Evolutionary conservation across 805 yeast genomes (phyloP).

Genomic region (Ogataea trehaloabstinens): DNA sequence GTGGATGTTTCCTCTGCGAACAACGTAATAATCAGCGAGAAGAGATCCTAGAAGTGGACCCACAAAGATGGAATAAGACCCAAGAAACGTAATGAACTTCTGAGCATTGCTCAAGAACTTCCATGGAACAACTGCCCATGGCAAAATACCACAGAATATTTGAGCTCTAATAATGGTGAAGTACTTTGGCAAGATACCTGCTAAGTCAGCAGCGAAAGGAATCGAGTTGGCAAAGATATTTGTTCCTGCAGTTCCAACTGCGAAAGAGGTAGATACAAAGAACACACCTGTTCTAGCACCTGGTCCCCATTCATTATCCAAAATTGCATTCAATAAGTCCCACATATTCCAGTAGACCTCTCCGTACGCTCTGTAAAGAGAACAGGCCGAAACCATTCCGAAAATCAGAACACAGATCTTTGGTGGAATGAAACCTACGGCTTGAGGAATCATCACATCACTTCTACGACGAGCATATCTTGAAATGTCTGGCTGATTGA

Average conservation of each 20-base stretch:
- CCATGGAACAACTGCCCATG: conserved; percentile 25
- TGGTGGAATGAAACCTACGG: conserved; percentile 18
- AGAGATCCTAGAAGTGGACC: conserved; percentile 19
- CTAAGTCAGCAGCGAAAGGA: conserved; percentile 25
- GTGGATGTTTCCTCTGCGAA: conserved; percentile 17
- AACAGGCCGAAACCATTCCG: conserved; percentile 18
- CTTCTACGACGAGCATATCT: conserved; percentile 19
- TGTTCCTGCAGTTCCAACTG: conserved; percentile 28
- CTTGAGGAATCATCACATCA: conserved; percentile 14
- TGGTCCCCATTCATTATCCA: conserved; percentile 26
- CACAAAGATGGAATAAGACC: conserved; percentile 20
- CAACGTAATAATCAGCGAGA: conserved; percentile 18
- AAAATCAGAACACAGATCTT: conserved; percentile 14
- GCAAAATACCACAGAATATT: conserved; percentile 15
- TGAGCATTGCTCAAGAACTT: conserved; percentile 17
- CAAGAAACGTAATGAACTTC: conserved; percentile 20
- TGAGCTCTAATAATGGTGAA: conserved; percentile 25
- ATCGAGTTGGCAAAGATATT: conserved; percentile 27
- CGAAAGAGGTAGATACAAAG: conserved; percentile 18
- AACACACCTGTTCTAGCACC: conserved; percentile 28
- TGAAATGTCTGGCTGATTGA: conserved; percentile 26
- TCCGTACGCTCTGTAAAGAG: conserved; percentile 17
- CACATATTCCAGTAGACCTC: conserved; percentile 30
- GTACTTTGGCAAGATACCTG: conserved; percentile 26
- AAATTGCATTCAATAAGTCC: conserved; percentile 24